phyloP scores from a whole-genome alignment of 169 alveolate genomes.

The Eimeria falciformis region DNA sequence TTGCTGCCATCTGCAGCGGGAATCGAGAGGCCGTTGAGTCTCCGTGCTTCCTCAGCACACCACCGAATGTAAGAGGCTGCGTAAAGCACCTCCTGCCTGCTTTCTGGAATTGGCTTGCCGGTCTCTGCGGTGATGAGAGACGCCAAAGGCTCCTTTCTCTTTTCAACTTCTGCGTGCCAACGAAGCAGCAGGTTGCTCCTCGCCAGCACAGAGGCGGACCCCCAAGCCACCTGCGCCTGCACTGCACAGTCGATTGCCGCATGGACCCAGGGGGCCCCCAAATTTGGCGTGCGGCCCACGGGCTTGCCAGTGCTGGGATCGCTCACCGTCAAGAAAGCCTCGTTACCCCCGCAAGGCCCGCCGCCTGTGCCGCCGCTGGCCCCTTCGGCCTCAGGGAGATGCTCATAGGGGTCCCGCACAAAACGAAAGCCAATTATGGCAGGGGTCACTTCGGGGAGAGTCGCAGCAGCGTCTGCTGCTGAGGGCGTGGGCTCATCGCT shows the following conservation, averaged over 20 bases:
- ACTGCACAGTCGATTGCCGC: slow-evolving; percentile 61
- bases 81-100: slow-evolving; percentile 67
- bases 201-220: slow-evolving; percentile 11
- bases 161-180: slow-evolving; percentile 45
- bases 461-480: not conserved
- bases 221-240: slow-evolving; percentile 52
- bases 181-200: slow-evolving; percentile 68
- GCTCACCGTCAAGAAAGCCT: slow-evolving; percentile 24
- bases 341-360: slow-evolving; percentile 19
- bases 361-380: not conserved
- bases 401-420: slow-evolving; percentile 53
- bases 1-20: slow-evolving; percentile 67
- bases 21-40: slow-evolving; percentile 66
- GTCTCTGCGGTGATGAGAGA: slow-evolving; percentile 51
- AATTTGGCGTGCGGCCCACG: slow-evolving; percentile 24
- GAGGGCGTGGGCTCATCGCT: not conserved
- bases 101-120: slow-evolving; percentile 76
- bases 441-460: slow-evolving; percentile 30
- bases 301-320: slow-evolving; percentile 71
- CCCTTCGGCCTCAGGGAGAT: not conserved
- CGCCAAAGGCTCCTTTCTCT: slow-evolving; percentile 48
- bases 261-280: slow-evolving; percentile 39
- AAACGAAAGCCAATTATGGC: slow-evolving; percentile 6
- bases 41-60: slow-evolving; percentile 78
- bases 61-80: slow-evolving; percentile 73